Base-by-base conservation (phyloP, 2,329 filamentous ascomycete genomes). In the Fusarium nurragi region DNA sequence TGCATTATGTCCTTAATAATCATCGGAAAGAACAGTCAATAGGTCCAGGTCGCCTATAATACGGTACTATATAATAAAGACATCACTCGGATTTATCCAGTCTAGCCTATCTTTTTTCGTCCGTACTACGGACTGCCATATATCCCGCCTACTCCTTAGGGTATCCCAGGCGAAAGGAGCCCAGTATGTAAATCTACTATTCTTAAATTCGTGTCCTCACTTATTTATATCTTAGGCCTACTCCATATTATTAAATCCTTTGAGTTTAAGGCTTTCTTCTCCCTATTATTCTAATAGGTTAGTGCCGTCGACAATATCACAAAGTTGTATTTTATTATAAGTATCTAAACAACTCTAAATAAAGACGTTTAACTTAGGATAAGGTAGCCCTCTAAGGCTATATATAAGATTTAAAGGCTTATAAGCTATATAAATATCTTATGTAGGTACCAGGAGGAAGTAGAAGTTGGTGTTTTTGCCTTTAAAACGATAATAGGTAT, bases 391-490 rank as follows among this genome's bases (percentile, higher is more conserved):
- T 49, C 39, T 22, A 13, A 39, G 14, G 12, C 51, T 54, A 3
- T 37, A 21, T 0, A 19, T 14, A 0, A 54, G 21, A 21, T 54
- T 54, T 0, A 9, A 12, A 1, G 44, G 36, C 16, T 49, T 13
- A 1, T 34, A 49, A 1, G 16, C 2, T 3, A 54, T 16, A 0
- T 49, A 36, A 4, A 36, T 19, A 1, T 54, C 44, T 0, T 39
- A 28, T 1, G 46, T 22, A 0, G 44, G 52, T 0, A 36, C 19
- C 12, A 54, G 2, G 5, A 30, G 13, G 19, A 54, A 49, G 4
- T 0, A 13, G 13, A 41, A 40, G 4, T 30, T 0, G 3, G 28
- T 32, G 4, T 23, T 36, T 2, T 5, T 0, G 9, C 22, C 19
- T 0, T 49, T 36, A 4, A 54, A 54, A 0, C 52, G 19, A 1